A percentile compares a stretch with the other conserved stretches of the same genome.
These are phyloP conservation scores for Colletotrichum sp. DNA, from an alignment of 2,329 filamentous ascomycete species.

Conservation along the genomic window DNA sequence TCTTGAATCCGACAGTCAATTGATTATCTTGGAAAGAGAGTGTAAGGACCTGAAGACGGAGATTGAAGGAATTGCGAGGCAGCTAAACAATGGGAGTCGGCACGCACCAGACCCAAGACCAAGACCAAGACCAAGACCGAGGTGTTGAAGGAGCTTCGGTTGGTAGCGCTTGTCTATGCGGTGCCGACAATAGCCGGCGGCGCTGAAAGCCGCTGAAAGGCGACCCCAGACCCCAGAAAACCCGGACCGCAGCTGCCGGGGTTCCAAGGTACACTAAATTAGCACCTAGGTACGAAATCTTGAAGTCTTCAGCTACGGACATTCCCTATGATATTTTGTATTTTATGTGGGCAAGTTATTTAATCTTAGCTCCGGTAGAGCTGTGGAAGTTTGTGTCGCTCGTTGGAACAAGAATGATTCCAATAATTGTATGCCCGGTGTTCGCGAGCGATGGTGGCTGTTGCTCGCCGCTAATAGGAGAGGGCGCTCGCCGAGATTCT, in stretches of 20 bases:
- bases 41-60: background rate
- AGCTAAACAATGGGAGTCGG: background rate
- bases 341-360: background rate
- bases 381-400: background rate
- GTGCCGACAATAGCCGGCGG: constrained; percentile 20
- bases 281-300: background rate
- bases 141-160: constrained; percentile 15
- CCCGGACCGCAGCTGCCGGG: background rate
- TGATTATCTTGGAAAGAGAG: background rate
- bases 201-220: constrained; percentile 15
- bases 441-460: background rate
- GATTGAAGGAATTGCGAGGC: background rate
- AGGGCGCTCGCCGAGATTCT: background rate
- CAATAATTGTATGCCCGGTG: background rate
- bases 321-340: background rate
- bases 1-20: background rate
- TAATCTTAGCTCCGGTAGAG: background rate
- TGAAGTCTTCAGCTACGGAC: background rate
- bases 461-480: background rate
- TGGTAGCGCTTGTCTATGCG: background rate
- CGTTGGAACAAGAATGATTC: background rate
- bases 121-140: background rate
- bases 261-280: background rate
- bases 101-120: background rate
- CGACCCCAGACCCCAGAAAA: constrained; percentile 1